Evolutionary conservation across 179 eudicot genomes (phyloP).

Genomic region (Amaranthus tricolor): DNA sequence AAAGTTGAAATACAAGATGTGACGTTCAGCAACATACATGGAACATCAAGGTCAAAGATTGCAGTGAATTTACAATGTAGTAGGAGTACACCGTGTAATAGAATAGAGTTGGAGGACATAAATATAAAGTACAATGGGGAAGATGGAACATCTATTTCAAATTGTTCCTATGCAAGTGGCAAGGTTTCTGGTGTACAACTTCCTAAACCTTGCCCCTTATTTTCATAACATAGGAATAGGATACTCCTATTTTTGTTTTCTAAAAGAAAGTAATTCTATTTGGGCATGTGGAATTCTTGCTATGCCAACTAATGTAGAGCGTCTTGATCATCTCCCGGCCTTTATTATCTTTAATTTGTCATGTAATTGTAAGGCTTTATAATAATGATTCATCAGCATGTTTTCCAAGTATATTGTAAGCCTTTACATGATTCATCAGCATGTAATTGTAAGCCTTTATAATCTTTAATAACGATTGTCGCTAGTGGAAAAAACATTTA

Average conservation of each 20-base stretch:
- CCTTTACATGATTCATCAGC: no score
- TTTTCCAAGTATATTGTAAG: no score
- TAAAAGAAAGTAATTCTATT: no score
- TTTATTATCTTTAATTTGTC: no score
- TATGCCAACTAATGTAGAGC: no score
- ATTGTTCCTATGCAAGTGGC: neutral
- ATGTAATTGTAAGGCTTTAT: no score
- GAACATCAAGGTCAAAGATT: constrained; percentile 25
- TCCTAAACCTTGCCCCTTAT: constrained; percentile 3
- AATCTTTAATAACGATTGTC: no score
- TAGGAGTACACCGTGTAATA: constrained; percentile 28
- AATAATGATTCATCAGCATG: neutral
- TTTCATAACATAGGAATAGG: neutral
- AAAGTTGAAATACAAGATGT: constrained; percentile 30
- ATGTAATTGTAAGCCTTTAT: no score
- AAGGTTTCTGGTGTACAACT: neutral
- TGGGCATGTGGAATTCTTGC: no score
- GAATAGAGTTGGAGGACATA: constrained; percentile 28
- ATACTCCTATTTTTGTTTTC: no score
- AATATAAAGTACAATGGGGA: neutral
- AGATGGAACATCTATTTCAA: neutral
- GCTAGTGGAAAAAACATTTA: no score
- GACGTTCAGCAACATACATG: constrained; percentile 29
- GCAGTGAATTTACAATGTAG: constrained; percentile 39
- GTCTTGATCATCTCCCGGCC: no score